Evolutionary conservation across 441 rosid species (phyloP), one percentile per base, ranked within the genome.

Genomic region (Mallotus repandus): DNA sequence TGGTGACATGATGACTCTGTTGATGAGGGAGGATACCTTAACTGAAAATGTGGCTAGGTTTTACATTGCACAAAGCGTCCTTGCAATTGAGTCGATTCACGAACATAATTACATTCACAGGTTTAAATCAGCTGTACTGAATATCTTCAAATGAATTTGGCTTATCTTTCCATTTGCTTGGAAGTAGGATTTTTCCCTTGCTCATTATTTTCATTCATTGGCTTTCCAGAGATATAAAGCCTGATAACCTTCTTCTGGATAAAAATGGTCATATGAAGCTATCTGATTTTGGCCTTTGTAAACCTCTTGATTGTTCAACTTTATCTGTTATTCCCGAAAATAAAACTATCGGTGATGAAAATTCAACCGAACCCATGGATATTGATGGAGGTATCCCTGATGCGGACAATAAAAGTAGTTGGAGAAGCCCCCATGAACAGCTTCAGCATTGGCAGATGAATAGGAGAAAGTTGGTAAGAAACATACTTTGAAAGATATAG

Each of bases 361-460:
- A 81, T 75, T 63, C 76, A 74, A 75, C 84, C 1, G 92, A 89
- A 78, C 86, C 97, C 60, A 92, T 94, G 99, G 99, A 94, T 81
- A 79, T 94, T 70, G 97, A 94, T 84, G 85, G 88, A 80, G 73
- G 86, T 71, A 83, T 89, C 74, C 83, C 98, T 43, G 96, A 89
- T 80, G 81, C 95, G 64, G 93, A 86, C 81, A 84, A 86, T 71
- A 83, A 82, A 75, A 92, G 90, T 81, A 87, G 84, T 78, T 94
- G 97, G 97, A 93, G 85, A 81, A 94, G 91, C 81, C 89, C 94
- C 61, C 89, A 79, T 48, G 97, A 94, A 81, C 99, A 92, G 85
- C 94, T 92, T 86, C 97, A 92, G 82, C 99, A 94, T 73, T 94
- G 99, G 99, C 97, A 94, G 85, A 91, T 94, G 89, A 94, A 94